Evolutionary conservation across 1,284 basidiomycete genomes (phyloP).

Genomic region (Cutaneotrichosporon sp.): DNA sequence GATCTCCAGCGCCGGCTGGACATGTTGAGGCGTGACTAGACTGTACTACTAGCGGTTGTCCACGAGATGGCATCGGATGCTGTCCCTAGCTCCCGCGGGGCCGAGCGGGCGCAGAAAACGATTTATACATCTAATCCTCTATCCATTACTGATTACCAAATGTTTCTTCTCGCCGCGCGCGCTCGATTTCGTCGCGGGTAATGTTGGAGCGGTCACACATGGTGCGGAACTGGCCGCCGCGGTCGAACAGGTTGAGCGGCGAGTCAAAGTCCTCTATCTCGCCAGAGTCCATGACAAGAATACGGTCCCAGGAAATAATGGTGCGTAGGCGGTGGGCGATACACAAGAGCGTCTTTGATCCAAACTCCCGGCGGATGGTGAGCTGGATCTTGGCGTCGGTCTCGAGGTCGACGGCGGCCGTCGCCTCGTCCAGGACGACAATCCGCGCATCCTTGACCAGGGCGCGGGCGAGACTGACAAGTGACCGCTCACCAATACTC

Average conservation of each 20-base stretch:
- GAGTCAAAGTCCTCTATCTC: conserved; percentile 40
- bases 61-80: no score
- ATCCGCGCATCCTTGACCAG: conserved; percentile 64
- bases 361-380: conserved; percentile 67
- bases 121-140: background rate
- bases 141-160: background rate
- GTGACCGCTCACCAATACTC: conserved; percentile 10
- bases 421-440: conserved; percentile 57
- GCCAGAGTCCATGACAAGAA: conserved; percentile 44
- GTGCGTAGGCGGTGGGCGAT: conserved; percentile 72
- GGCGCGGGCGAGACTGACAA: conserved; percentile 62
- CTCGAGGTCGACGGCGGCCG: conserved; percentile 64
- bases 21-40: conserved; percentile 57
- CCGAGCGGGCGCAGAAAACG: background rate
- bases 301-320: conserved; percentile 52
- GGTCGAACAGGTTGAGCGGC: conserved; percentile 43
- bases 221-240: conserved; percentile 40
- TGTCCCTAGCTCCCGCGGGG: no score
- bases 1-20: conserved; percentile 81
- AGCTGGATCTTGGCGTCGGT: conserved; percentile 68
- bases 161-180: conserved; percentile 14
- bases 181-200: conserved; percentile 42
- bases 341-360: conserved; percentile 54
- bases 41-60: background rate
- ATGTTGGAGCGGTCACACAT: conserved; percentile 48